Conservation (phyloP, 345 rosid species). For the Populus simonii region DNA sequence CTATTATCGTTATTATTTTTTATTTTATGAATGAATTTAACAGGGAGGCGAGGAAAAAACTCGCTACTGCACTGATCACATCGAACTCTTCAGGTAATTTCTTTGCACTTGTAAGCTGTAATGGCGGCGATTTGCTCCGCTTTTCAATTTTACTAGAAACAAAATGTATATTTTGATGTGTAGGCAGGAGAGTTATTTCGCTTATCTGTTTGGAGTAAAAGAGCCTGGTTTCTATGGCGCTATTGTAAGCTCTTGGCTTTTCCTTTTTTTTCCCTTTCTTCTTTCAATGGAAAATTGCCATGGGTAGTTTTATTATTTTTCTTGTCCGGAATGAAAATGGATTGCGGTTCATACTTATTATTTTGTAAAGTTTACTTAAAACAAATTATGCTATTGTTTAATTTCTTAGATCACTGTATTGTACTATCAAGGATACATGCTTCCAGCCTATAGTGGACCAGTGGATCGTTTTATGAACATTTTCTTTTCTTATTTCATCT, state of each 20-base stretch:
- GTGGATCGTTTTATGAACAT: no score
- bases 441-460: no score
- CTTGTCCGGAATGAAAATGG: no score
- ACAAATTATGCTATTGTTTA: no score
- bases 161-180: slow-evolving; percentile 5
- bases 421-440: no score
- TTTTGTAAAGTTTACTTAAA: no score
- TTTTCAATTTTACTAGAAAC: neutral
- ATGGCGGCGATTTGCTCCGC: neutral
- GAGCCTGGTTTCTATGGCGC: slow-evolving; percentile 90
- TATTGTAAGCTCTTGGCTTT: slow-evolving; percentile 54
- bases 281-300: neutral
- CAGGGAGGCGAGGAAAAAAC: slow-evolving; percentile 87
- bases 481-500: no score
- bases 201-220: slow-evolving; percentile 84
- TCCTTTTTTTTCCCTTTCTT: neutral
- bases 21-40: neutral
- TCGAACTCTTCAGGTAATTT: slow-evolving; percentile 77
- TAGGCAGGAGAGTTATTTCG: slow-evolving; percentile 91
- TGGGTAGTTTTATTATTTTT: no score
- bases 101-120: neutral
- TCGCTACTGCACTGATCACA: slow-evolving; percentile 88
- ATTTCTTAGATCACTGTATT: no score
- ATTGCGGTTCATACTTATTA: no score
- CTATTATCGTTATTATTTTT: neutral